Base-by-base conservation (phyloP, 805 yeast species). In the Ogataea paraovalis region DNA sequence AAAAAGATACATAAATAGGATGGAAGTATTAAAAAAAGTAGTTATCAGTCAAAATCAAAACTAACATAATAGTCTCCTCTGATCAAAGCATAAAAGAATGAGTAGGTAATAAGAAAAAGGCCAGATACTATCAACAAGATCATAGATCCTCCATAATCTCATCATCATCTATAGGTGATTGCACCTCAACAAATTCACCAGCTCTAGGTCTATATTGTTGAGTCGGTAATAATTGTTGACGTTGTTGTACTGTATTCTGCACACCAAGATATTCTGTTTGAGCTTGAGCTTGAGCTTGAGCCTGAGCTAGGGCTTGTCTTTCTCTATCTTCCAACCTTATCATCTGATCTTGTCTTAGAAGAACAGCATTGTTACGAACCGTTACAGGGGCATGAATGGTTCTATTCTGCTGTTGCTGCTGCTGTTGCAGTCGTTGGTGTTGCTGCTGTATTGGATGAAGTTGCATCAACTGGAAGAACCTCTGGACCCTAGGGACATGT, bases 141-240 rank as follows among this genome's bases (percentile, higher is more conserved):
- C 49, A 52, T 34, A 58, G 49, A 42, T 58, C 68, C 41, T 73
- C 75, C 48, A 73, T 57, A 33, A 73, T 62, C 52, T 76, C 80
- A 32, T 79, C 80, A 34, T 68, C 57, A 42, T 69, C 70, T n/a
- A 34, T 34, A 4, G 38, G 34, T 30, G 34, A 30, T 14, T 14
- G 34, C 12, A 14, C 12, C 34, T 30, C 34, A 14, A 30, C 16
- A 30, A 30, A 30, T 14, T 30, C 14, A 30, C 34, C 34, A 7
- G 34, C 16, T 30, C 34, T 30, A 10, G 34, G 34, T 14, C 34
- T 30, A 30, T 30, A 30, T 14, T 30, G 34, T 14, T 30, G 34
- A 5, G 16, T 30, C 12, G 25, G 27, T 32, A 42, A 37, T 23
- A 39, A 27, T 38, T 42, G 50, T 39, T 37, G 47, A 4, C 16